Conservation (phyloP, 177 flowering plant genomes). For the Vitis hybrid region DNA sequence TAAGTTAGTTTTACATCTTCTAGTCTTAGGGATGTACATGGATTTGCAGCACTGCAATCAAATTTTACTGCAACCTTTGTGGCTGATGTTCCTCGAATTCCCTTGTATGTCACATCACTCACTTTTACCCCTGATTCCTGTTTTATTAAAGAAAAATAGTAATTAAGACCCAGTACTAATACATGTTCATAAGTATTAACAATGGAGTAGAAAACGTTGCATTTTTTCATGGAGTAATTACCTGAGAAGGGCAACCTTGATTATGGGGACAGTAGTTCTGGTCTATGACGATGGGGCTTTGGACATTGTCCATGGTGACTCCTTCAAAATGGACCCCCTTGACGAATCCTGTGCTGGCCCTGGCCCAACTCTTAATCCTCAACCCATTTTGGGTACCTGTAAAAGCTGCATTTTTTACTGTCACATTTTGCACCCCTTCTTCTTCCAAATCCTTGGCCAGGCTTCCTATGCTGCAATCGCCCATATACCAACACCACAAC, state of each 20-base stretch:
- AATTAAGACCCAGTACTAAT: too few species aligned
- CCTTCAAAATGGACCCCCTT: conserved; percentile 19
- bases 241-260: too few species aligned
- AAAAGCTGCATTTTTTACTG: conserved; percentile 23
- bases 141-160: neutral
- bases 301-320: conserved; percentile 30
- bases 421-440: conserved; percentile 40
- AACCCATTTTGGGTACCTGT: conserved; percentile 37
- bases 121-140: conserved; percentile 1
- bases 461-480: conserved; percentile 56
- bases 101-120: neutral
- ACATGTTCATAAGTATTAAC: too few species aligned
- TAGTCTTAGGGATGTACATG: neutral
- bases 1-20: too few species aligned
- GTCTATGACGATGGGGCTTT: conserved; percentile 48
- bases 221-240: too few species aligned
- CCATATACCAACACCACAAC: too few species aligned
- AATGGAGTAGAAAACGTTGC: too few species aligned
- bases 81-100: conserved; percentile 4
- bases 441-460: conserved; percentile 30
- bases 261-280: conserved; percentile 43
- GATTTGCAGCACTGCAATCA: neutral
- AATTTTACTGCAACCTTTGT: conserved; percentile 4
- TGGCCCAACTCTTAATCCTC: conserved; percentile 49
- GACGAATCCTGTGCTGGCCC: conserved; percentile 39